These are phyloP conservation scores for Arabidopsis suecica DNA, from an alignment of 345 rosid genomes.

Conservation along the genomic window DNA sequence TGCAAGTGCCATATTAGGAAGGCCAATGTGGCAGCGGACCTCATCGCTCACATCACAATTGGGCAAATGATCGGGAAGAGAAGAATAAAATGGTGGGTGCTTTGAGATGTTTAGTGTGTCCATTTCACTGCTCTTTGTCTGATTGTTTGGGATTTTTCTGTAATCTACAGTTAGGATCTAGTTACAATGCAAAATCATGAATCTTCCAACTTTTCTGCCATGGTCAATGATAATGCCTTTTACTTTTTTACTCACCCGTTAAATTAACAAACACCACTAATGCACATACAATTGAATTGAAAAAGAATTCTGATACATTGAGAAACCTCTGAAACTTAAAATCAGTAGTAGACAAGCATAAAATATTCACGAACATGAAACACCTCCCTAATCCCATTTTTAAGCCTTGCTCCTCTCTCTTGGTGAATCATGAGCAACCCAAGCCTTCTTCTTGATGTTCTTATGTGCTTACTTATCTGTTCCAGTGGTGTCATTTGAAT, in stretches of 20 bases:
- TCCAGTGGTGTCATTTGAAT: conserved; percentile 35
- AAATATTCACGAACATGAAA: conserved; percentile 32
- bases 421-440: conserved; percentile 46
- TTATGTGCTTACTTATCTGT: conserved; percentile 40
- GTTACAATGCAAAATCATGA: conserved; percentile 21
- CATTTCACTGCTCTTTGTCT: conserved; percentile 21
- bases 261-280: conserved; percentile 30
- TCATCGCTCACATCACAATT: conserved; percentile 55
- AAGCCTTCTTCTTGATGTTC: conserved; percentile 30
- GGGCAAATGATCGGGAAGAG: conserved; percentile 28
- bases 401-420: background rate
- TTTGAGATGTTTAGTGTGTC: conserved; percentile 27
- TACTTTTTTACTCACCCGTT: background rate
- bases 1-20: conserved; percentile 73
- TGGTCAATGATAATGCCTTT: background rate
- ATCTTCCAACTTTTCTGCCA: background rate
- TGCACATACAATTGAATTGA: conserved; percentile 32
- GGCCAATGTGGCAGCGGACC: conserved; percentile 72
- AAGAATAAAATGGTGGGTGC: conserved; percentile 9
- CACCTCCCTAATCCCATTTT: conserved; percentile 26
- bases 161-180: conserved; percentile 24
- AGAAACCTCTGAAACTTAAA: conserved; percentile 39
- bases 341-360: conserved; percentile 40
- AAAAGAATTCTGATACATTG: conserved; percentile 36
- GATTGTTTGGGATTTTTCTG: conserved; percentile 11